Base-by-base conservation (phyloP, 495 filamentous ascomycete genomes). In the Annulohypoxylon nitens region DNA sequence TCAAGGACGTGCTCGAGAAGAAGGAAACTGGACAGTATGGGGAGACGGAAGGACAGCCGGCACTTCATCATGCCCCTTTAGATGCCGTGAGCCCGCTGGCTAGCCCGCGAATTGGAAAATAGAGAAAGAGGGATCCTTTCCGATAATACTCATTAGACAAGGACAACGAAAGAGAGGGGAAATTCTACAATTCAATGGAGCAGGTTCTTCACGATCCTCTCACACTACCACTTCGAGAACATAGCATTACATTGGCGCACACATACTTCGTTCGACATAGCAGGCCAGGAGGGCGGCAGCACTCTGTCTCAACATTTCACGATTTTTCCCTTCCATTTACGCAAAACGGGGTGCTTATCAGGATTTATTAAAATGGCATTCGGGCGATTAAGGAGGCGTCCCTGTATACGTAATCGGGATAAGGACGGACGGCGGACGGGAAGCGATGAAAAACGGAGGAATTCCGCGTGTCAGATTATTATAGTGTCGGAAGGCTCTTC, bases 31-130 rank as follows among this genome's bases (percentile, higher is more conserved):
- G 88, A n/a, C 75, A 82, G 43, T 69, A 82, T 33, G 64, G 71
- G 12, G 79, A 73, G 48, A 63, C 66, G 30, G 70, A 73, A n/a
- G 73, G 74, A 18, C 86, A 84, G 68, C 93, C 93, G 5, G 93
- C 93, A 10, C 83, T 97, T 51, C 93, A 97, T 75, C 88, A 92
- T 11, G 93, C 91, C 36, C 91, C 93, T 6, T 76, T 97, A 59
- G 90, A 93, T 73, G 84, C 84, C 20, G 84, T 91, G 23, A 85
- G 82, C 74, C 85, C 87, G 2, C 51, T 77, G 20, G 73, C 67
- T 34, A 85, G 81, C 64, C 81, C 84, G 34, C 18, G 36, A n/a
- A 64, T 75, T 58, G 37, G 55, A 43, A 48, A 62, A 34, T 78
- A 71, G 70, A 63, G 55, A 51, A 59, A 16, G 20, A 25, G 54